A percentile compares a stretch with the other conserved stretches of the same genome.
phyloP scores from a whole-genome alignment of 768 basidiomycete species.

The Phylloporus sp. region DNA sequence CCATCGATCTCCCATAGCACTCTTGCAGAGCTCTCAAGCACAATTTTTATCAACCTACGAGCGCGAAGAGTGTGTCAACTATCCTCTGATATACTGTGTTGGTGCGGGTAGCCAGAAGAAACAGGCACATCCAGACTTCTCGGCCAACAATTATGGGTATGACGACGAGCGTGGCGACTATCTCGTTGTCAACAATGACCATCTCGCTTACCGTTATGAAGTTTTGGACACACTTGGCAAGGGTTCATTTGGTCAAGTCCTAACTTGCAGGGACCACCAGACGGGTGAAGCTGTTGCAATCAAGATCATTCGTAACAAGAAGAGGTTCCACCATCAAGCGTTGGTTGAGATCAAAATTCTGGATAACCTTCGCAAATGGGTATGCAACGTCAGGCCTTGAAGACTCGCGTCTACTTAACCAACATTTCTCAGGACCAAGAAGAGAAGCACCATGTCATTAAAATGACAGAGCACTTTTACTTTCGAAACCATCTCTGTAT shows the following conservation, averaged over 20 bases:
- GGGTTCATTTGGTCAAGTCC: constrained; percentile 96
- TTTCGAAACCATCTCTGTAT: constrained; percentile 98
- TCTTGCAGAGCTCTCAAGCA: constrained; percentile 62
- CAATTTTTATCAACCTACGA: constrained; percentile 84
- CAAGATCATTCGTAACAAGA: constrained; percentile 99
- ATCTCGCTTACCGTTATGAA: constrained; percentile 97
- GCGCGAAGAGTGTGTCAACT: constrained; percentile 87
- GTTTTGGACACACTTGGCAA: constrained; percentile 90
- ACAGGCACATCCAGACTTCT: constrained; percentile 62
- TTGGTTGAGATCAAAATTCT: constrained; percentile 99
- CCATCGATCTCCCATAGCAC: constrained; percentile 38
- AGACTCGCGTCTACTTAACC: background rate
- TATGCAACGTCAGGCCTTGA: constrained; percentile 35
- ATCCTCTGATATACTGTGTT: constrained; percentile 75
- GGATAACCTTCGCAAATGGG: constrained; percentile 97
- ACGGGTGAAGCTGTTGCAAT: constrained; percentile 96
- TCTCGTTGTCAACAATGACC: constrained; percentile 83
- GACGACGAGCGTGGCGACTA: constrained; percentile 99
- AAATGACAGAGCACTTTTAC: constrained; percentile 98
- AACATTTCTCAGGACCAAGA: constrained; percentile 76
- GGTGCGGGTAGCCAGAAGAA: constrained; percentile 85
- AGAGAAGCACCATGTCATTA: constrained; percentile 95
- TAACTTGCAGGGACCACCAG: constrained; percentile 92
- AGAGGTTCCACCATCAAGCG: constrained; percentile 97
- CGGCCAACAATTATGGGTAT: constrained; percentile 88